These are phyloP conservation scores for Opeltia flavorubescens DNA, from an alignment of 495 filamentous ascomycete genomes.

Conservation along the genomic window DNA sequence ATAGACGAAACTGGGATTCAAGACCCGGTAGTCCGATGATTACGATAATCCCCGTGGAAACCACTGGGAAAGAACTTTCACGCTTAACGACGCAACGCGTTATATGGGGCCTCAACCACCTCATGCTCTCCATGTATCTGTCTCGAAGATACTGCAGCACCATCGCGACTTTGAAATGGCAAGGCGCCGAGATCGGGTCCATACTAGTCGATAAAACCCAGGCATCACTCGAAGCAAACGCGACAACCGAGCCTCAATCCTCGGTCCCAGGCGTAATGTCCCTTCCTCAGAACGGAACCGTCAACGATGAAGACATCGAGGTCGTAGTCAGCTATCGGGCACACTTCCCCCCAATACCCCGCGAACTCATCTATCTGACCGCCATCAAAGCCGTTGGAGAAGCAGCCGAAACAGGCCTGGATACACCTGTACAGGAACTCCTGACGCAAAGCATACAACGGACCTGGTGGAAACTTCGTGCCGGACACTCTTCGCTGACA, in stretches of 20 bases:
- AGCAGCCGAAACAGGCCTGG: not conserved
- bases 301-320: too few species aligned
- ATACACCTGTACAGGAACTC: not conserved
- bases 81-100: not conserved
- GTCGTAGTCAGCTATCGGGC: too few species aligned
- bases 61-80: not conserved
- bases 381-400: not conserved
- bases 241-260: too few species aligned
- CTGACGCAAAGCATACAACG: not conserved
- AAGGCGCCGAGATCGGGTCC: not conserved
- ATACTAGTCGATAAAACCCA: too few species aligned
- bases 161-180: not conserved
- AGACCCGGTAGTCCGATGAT: too few species aligned
- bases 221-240: too few species aligned
- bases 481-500: not conserved
- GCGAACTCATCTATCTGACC: not conserved
- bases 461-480: not conserved
- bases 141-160: not conserved
- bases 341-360: too few species aligned
- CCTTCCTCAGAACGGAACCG: too few species aligned
- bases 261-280: too few species aligned
- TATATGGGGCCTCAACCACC: not conserved
- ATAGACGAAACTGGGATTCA: too few species aligned
- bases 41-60: too few species aligned
- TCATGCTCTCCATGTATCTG: not conserved